Evolutionary conservation across 768 basidiomycete species (phyloP).

Genomic region (Boletus rubroflammeus): DNA sequence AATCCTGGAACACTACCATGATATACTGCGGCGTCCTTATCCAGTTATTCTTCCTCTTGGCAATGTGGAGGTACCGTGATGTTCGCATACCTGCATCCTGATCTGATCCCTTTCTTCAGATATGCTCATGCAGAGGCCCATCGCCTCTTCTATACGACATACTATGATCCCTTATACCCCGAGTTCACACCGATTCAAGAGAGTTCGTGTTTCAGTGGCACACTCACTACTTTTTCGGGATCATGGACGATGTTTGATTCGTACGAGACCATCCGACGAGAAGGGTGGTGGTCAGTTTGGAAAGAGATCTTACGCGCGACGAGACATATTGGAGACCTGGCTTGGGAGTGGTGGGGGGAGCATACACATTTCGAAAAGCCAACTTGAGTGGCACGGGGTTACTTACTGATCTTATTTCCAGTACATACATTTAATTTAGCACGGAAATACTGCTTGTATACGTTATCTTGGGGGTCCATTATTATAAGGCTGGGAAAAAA

Average conservation of each 20-base stretch:
- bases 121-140: constrained; percentile 47
- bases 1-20: constrained; percentile 28
- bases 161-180: constrained; percentile 76
- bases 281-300: constrained; percentile 39
- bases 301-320: constrained; percentile 39
- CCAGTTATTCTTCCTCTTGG: constrained; percentile 44
- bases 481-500: not conserved
- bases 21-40: constrained; percentile 37
- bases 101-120: constrained; percentile 27
- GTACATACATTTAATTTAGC: constrained; percentile 14
- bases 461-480: not conserved
- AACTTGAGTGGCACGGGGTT: constrained; percentile 20
- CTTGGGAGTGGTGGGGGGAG: constrained; percentile 45
- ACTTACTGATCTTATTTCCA: constrained; percentile 19
- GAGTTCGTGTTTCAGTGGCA: constrained; percentile 24
- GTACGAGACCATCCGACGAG: constrained; percentile 36
- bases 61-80: constrained; percentile 58
- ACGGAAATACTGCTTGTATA: constrained; percentile 18
- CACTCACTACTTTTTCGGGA: constrained; percentile 35
- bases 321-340: constrained; percentile 35
- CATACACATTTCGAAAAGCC: constrained; percentile 27
- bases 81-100: not conserved
- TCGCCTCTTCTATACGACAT: constrained; percentile 65
- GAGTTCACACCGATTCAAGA: constrained; percentile 55
- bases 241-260: constrained; percentile 38